Percentiles rank a stretch among this genome's conserved stretches.
Evolutionary conservation across 2,329 filamentous ascomycete genomes (phyloP).

Genomic region (Ophiostoma piceae): DNA sequence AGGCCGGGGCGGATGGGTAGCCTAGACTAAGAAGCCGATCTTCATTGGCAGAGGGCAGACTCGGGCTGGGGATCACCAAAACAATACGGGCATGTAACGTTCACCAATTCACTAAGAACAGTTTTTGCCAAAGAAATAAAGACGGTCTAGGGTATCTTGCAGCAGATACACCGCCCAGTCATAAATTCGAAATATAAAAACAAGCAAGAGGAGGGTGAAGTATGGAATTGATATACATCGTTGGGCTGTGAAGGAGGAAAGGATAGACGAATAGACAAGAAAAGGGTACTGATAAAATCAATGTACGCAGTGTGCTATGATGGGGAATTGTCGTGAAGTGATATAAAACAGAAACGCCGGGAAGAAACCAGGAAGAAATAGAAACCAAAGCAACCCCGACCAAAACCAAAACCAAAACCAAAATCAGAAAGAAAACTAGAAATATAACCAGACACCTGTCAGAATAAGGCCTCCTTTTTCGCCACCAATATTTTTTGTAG

Average conservation of each 20-base stretch:
- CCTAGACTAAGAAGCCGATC: too few species aligned
- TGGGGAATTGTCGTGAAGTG: constrained; percentile 3
- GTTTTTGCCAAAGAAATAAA: background rate
- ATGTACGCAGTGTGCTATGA: constrained; percentile 11
- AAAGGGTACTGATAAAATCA: background rate
- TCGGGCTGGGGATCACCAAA: too few species aligned
- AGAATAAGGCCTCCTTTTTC: background rate
- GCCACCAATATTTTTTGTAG: background rate
- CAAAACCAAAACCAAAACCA: background rate
- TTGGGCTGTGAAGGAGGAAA: background rate
- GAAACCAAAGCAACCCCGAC: too few species aligned
- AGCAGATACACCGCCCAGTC: background rate
- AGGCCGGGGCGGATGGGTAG: too few species aligned
- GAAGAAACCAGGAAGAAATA: background rate
- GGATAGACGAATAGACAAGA: background rate
- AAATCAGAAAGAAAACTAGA: background rate
- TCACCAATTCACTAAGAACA: background rate
- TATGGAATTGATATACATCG: background rate
- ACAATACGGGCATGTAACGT: background rate
- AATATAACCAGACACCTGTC: background rate
- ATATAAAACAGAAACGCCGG: background rate
- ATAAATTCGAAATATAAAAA: background rate
- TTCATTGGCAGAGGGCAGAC: too few species aligned
- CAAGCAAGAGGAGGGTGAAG: background rate
- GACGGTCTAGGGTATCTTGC: background rate